Evolutionary conservation across 495 filamentous ascomycete species (phyloP), one percentile per base, ranked within the genome.

Genomic region (Talaromyces borbonicus): DNA sequence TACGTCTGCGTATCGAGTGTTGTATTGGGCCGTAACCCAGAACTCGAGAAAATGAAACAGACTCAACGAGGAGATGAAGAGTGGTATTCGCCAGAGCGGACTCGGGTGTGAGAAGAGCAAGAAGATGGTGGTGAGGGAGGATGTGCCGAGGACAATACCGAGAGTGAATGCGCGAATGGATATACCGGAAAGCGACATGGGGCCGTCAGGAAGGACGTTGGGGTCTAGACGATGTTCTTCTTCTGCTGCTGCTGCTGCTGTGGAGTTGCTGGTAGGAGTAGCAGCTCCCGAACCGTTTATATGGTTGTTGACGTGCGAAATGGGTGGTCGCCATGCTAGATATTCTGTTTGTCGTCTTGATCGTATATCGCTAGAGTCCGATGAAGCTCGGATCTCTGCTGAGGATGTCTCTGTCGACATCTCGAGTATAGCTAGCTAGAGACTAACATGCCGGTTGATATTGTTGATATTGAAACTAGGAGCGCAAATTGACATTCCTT

Each of bases 1-100:
- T 14, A 86, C 65, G 5, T 72, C 71, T 5, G 87, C 88, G n/a
- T 73, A 63, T 27, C 67, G 61, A 0, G 87, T 85, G 66, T 96
- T 97, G 65, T 84, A 85, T 18, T 63, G 65, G 20, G 92, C 92
- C 0, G 90, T 96, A 39, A 79, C 83, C 69, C 75, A 90, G 73
- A 85, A 98, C 65, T 98, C 92, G 62, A 98, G 83, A 68, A 94
- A 94, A 65, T 98, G 92, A 74, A 96, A 96, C 45, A 83, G 57
- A 12, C 81, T 78, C 46, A 98, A 80, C 20, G 79, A 62, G 37
- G 72, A 65, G 56, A 89, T 52, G 68, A 98, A 95, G 71, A 87
- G 82, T 14, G 87, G 80, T 1, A 83, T 59, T 49, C 92, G 85
- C 89, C 90, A 96, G 50, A 90, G 72, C 0, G 75, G 69, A 22